Evolutionary conservation across 306 rosid genomes (phyloP).

Genomic region (Mucuna pruriens): DNA sequence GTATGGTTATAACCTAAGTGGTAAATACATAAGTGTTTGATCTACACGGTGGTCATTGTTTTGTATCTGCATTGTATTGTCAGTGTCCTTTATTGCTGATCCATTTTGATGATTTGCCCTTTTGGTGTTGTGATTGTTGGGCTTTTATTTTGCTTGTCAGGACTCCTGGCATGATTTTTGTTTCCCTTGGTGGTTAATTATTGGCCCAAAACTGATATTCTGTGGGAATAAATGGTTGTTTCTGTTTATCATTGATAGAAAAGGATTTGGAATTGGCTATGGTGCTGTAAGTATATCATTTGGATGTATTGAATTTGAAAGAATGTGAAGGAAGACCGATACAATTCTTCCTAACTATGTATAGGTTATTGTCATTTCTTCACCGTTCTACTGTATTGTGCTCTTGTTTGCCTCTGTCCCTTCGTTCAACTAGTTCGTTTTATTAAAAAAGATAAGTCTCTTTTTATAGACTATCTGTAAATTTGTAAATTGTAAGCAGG

Average conservation of each 20-base stretch:
- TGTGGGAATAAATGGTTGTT: slow-evolving; percentile 1
- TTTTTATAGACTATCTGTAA: slow-evolving; percentile 12
- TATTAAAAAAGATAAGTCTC: background rate
- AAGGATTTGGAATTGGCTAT: background rate
- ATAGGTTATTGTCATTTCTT: background rate
- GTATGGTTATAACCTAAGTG: background rate
- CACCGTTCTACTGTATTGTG: background rate
- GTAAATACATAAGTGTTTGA: background rate
- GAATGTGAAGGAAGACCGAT: slow-evolving; percentile 11
- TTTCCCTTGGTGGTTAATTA: background rate
- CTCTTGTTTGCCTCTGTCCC: background rate
- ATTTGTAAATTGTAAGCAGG: background rate
- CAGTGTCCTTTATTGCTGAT: background rate
- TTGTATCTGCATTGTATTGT: background rate
- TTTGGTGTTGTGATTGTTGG: background rate
- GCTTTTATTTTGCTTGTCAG: background rate
- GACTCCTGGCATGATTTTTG: slow-evolving; percentile 10
- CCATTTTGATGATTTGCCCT: background rate
- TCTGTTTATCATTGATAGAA: slow-evolving; percentile 6
- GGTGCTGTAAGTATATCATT: background rate
- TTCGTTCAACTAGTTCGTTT: background rate
- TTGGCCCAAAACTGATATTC: slow-evolving; percentile 8
- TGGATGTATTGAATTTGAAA: background rate
- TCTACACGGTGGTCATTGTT: background rate
- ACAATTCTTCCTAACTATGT: background rate